Evolutionary conservation across 768 basidiomycete genomes (phyloP).

Genomic region (Hypholoma sublateritium): DNA sequence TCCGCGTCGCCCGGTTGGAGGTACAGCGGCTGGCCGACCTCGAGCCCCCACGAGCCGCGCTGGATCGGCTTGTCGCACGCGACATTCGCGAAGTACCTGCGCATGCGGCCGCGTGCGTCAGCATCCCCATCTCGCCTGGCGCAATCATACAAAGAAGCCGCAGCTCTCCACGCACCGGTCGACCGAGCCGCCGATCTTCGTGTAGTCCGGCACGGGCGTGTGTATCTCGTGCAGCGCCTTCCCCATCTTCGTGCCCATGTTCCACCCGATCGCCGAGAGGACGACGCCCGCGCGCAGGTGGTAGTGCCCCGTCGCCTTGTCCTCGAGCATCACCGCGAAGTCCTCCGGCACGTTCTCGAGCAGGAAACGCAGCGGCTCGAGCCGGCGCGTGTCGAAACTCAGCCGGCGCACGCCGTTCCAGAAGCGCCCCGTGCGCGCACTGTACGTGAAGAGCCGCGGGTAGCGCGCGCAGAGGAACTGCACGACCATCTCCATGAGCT

Average conservation of each 20-base stretch:
- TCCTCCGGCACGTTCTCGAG: conserved; percentile 55
- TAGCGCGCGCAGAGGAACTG: conserved; percentile 59
- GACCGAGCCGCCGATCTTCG: conserved; percentile 49
- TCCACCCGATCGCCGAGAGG: conserved; percentile 52
- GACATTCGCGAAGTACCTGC: conserved; percentile 51
- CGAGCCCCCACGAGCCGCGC: conserved; percentile 50
- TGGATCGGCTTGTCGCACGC: conserved; percentile 49
- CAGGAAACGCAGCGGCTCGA: conserved; percentile 39
- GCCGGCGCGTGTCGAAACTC: conserved; percentile 11
- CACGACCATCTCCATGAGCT: conserved; percentile 56
- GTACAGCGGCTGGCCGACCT: conserved; percentile 49
- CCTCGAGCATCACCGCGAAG: conserved; percentile 42
- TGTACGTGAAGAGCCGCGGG: conserved; percentile 47
- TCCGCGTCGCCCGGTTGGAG: conserved; percentile 38
- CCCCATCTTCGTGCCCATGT: conserved; percentile 46
- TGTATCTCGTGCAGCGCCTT: conserved; percentile 46
- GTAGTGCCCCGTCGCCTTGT: conserved; percentile 43
- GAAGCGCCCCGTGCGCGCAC: conserved; percentile 35
- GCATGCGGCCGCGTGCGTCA: neutral
- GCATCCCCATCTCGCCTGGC: no score
- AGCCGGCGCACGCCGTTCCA: conserved; percentile 41
- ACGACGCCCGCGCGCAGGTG: conserved; percentile 43
- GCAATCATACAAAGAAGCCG: no score
- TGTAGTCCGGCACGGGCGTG: conserved; percentile 47
- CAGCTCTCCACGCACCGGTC: conserved; percentile 41